Base-by-base conservation (phyloP, 2,329 filamentous ascomycete species). In the Penicillium brevicompactum region DNA sequence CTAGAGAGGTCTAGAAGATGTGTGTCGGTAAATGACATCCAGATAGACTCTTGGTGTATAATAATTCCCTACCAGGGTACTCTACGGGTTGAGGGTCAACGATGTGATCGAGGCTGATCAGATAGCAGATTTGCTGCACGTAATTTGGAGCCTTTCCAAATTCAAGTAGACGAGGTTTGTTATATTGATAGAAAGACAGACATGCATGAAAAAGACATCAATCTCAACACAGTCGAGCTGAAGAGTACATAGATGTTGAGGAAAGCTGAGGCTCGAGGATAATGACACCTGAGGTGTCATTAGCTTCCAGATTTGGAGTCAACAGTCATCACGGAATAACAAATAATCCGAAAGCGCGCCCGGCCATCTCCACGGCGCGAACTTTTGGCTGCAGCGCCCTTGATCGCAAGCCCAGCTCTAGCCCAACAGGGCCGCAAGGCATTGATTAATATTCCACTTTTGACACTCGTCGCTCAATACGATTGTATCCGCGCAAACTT, bases 271-370 rank as follows among this genome's bases (percentile, higher is more conserved):
- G 5, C 43, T 46, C 4, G 18, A 44, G 27, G 42, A 16, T 10
- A 32, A 37, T 13, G 14, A 18, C 3, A 14, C 55, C 43, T 55
- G 16, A 51, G 53, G 61, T 46, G 41, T 10, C 1, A 43, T 30
- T 14, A 13, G 3, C 8, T 43, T 8, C n/a, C 31, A 34, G 5
- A 11, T 14, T 10, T 4, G 31, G 31, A 34, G 11, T 3, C 7
- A 34, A 6, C 42, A 43, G 27, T 53, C 45, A 53, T 34, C 44
- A 7, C 30, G 60, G 61, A 58, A 55, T 34, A 61, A 62, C 32
- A 3, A 2, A 11, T 38, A 16, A 18, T 45, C 62, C 63, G 62
- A 22, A 5, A 58, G 60, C 62, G 61, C 66, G 57, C 68, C 81
- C 37, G 69, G 53, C 54, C 53, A 37, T 37, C 34, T 37, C 34